Base-by-base conservation (phyloP, 2,329 filamentous ascomycete genomes). In the Juglanconis oblonga region DNA sequence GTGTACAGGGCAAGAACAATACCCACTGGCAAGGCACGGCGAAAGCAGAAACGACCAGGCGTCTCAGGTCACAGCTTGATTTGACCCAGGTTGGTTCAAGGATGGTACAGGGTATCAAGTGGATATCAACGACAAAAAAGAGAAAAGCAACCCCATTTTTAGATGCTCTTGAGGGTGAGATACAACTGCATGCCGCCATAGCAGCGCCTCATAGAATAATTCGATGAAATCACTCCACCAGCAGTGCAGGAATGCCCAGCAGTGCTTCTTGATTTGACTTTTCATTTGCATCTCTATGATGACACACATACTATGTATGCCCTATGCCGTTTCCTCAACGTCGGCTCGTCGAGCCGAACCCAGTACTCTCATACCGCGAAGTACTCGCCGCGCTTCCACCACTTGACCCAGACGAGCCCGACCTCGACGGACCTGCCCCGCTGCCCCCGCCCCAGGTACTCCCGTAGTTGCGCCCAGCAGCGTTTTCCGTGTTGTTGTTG, bases 311-410 rank as follows among this genome's bases (percentile, higher is more conserved):
- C 24, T 24, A 17, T 40, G 33, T 35, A 33, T 33, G 10, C 52
- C 24, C 9, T 14, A 6, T 17, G 29, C 24, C 50, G 40, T 44
- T 6, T 14, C 33, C 35, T 50, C 35, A 87, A 66, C 85, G 79
- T 59, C 86, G 78, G 60, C 77, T 83, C 0, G 89, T 91, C 8
- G 86, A 88, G 8, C 89, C 89, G 69, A 90, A 92, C 0, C 89
- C 89, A 0, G 88, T 91, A 67, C 87, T 90, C 66, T 88, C 83
- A 67, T 88, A 81, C 56, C 83, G 81, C 13, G 80, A 76, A 7
- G 49, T 57, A 29, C 59, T 62, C 51, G 38, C 52, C 14, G 72
- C 70, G 0, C 77, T 77, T 9, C 71, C 67, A 0, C 72, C 69
- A 42, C 72, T 66, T 55, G 74, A 68, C 64, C 69, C 58, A 64